Conservation (phyloP, 495 filamentous ascomycete species). For the Apodospora peruviana region DNA sequence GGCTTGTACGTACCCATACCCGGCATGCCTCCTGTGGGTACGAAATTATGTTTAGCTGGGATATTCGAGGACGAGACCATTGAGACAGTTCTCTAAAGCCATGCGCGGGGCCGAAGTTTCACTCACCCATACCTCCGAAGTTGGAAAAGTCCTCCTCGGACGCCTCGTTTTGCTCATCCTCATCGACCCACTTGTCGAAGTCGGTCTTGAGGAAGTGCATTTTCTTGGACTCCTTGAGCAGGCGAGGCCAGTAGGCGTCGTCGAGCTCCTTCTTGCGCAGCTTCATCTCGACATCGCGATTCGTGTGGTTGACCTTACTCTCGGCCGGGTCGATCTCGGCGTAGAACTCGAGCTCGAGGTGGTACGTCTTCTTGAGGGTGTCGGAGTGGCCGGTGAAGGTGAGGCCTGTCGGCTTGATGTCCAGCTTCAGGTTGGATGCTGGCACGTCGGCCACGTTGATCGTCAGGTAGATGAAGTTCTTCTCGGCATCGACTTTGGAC, state of each 20-base stretch:
- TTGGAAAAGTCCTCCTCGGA: constrained; percentile 79
- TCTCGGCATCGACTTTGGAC: constrained; percentile 65
- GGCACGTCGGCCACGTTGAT: constrained; percentile 79
- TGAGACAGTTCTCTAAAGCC: neutral
- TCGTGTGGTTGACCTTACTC: constrained; percentile 76
- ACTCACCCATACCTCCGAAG: constrained; percentile 54
- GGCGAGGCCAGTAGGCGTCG: constrained; percentile 87
- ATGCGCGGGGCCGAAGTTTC: constrained; percentile 7
- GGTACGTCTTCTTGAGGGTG: constrained; percentile 74
- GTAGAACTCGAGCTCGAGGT: constrained; percentile 83
- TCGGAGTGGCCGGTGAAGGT: constrained; percentile 75
- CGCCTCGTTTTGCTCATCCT: constrained; percentile 93
- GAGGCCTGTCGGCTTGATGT: constrained; percentile 70
- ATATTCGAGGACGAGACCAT: neutral
- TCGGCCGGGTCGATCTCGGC: constrained; percentile 81
- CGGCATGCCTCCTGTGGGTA: constrained; percentile 35
- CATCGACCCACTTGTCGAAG: constrained; percentile 99
- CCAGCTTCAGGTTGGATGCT: constrained; percentile 62
- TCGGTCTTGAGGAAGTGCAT: constrained; percentile 97
- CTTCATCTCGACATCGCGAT: constrained; percentile 80
- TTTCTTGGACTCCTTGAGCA: constrained; percentile 85
- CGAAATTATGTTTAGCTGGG: neutral
- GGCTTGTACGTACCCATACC: constrained; percentile 42
- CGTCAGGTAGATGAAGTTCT: constrained; percentile 90
- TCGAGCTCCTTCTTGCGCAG: constrained; percentile 94